Base-by-base conservation (phyloP, 179 eudicot genomes). In the Pouteria campechiana region DNA sequence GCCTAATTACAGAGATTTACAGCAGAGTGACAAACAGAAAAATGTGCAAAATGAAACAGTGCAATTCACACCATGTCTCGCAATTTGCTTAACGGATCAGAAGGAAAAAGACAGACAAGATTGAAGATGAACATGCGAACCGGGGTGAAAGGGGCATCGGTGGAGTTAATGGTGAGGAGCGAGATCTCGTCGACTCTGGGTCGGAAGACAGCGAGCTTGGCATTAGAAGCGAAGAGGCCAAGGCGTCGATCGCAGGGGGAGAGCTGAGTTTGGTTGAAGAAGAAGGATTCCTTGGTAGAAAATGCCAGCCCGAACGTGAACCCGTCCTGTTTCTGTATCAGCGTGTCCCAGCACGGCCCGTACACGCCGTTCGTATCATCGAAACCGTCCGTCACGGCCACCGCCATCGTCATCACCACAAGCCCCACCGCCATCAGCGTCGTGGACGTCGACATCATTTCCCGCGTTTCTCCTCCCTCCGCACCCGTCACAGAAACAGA, bases 201-300 rank as follows among this genome's bases (percentile, higher is more conserved):
- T 77, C 97, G 64, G 40, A 84, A 89, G 17, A 78, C 42, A 0
- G 95, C 81, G 1, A 81, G 69, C 30, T 73, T 60, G 25, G 92
- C 75, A 14, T 41, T n/a, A n/a, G n/a, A 31, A 21, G 25, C 45
- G 0, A 62, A 20, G 6, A 88, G 79, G 36, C 57, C 49, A 19
- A 88, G 78, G 11, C 97, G 82, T 2, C 21, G 7, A 53, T 88
- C 95, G 23, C 97, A 88, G 14, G 97, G 95, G 0, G 97, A 88
- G 36, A 84, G 75, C 57, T 78, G 95, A 47, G 70, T 67, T 14
- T 72, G 65, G 57, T 75, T 61, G 63, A 58, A 67, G 30, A 73
- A 55, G 37, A 77, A 77, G 0, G 65, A 32, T 1, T 73, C 66
- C 24, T 50, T 63, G 3, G 63, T 20, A 4, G 85, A 54, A 50